Percentiles rank a stretch among this genome's conserved stretches.
phyloP scores from a whole-genome alignment of 2,329 filamentous ascomycete species.

The Aureobasidium sp. region DNA sequence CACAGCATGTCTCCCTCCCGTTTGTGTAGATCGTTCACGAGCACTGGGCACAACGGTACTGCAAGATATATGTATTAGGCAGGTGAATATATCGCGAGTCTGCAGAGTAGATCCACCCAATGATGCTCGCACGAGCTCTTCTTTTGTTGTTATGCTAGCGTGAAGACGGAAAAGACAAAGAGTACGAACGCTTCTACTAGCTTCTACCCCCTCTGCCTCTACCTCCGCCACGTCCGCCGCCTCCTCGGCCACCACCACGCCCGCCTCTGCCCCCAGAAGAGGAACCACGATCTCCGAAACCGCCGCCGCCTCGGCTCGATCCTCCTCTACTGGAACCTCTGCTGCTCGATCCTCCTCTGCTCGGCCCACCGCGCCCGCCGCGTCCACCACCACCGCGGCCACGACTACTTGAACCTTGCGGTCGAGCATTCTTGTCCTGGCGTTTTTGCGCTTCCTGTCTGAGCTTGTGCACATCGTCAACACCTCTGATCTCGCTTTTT shows the following conservation, averaged over 20 bases:
- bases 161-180: background rate
- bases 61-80: background rate
- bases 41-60: background rate
- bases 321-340: no score
- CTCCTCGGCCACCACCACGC: background rate
- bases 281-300: background rate
- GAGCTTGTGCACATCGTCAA: slow-evolving; percentile 77
- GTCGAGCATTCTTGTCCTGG: slow-evolving; percentile 82
- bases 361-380: background rate
- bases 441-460: slow-evolving; percentile 68
- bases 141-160: background rate
- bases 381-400: background rate
- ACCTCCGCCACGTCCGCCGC: background rate
- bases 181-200: background rate
- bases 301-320: no score
- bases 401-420: slow-evolving; percentile 25
- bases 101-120: background rate
- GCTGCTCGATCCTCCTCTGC: background rate
- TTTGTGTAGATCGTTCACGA: background rate
- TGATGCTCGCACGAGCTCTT: background rate
- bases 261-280: background rate
- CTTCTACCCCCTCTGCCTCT: background rate
- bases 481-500: slow-evolving; percentile 72
- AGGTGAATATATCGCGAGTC: background rate
- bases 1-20: background rate